Percentiles rank a stretch among this genome's conserved stretches.
These are phyloP conservation scores for Glutinoglossum americanum DNA, from an alignment of 495 filamentous ascomycete genomes.

Conservation along the genomic window DNA sequence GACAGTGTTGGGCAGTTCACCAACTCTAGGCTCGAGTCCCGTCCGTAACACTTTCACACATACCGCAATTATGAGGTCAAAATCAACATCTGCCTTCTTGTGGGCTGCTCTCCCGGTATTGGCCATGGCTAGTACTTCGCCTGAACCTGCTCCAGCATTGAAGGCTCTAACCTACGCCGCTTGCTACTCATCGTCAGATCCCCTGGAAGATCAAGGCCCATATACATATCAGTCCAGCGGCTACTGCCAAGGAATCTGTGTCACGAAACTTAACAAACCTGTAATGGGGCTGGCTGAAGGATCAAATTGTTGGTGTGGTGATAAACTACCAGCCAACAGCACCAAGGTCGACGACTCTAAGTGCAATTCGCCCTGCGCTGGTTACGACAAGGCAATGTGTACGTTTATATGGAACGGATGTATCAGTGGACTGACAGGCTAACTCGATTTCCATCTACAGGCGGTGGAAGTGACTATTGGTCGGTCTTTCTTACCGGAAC, in stretches of 20 bases:
- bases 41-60: too few species aligned
- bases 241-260: conserved; percentile 21
- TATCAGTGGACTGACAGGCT: neutral
- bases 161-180: conserved; percentile 14
- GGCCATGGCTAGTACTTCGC: neutral
- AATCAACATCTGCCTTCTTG: neutral
- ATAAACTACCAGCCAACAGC: conserved; percentile 27
- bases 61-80: neutral
- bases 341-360: conserved; percentile 23
- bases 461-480: conserved; percentile 25
- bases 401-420: conserved; percentile 15
- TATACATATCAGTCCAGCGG: conserved; percentile 19
- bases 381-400: conserved; percentile 33
- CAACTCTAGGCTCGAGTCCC: neutral
- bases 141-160: neutral
- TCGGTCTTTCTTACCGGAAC: conserved; percentile 16
- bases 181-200: conserved; percentile 20
- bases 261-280: conserved; percentile 7
- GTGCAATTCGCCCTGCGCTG: conserved; percentile 37
- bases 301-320: conserved; percentile 39
- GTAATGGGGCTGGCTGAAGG: conserved; percentile 22
- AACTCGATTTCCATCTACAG: conserved; percentile 14
- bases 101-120: neutral
- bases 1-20: neutral
- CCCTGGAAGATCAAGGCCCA: conserved; percentile 16